Conservation (phyloP, 1,284 basidiomycete species). For the Ganoderma sinense region DNA sequence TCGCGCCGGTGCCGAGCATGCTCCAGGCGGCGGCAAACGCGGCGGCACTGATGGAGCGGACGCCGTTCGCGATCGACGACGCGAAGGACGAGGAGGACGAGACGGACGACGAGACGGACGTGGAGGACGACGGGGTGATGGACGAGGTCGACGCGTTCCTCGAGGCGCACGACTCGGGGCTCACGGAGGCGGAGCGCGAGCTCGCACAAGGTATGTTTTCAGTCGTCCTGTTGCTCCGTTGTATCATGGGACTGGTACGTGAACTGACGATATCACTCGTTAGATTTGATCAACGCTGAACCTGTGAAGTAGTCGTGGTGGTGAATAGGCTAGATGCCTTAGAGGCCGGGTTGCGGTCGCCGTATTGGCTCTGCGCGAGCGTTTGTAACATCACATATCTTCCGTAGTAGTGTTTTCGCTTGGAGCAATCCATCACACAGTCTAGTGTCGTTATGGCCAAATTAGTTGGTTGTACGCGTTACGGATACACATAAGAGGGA, state of each 20-base stretch:
- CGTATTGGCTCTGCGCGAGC: conserved; percentile 4
- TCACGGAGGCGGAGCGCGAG: conserved; percentile 86
- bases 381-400: conserved; percentile 28
- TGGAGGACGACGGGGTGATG: conserved; percentile 79
- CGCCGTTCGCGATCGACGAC: conserved; percentile 94
- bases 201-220: conserved; percentile 71
- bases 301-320: conserved; percentile 53
- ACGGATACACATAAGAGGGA: conserved; percentile 15
- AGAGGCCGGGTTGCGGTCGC: background rate
- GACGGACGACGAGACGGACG: conserved; percentile 61
- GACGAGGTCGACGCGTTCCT: conserved; percentile 94
- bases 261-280: background rate
- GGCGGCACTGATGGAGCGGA: conserved; percentile 83
- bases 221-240: too few relatives aligned
- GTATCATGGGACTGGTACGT: background rate
- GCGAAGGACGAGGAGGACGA: conserved; percentile 85
- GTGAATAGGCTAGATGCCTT: background rate
- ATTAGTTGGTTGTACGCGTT: conserved; percentile 7
- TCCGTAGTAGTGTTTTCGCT: conserved; percentile 28
- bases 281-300: conserved; percentile 71
- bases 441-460: conserved; percentile 9
- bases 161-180: conserved; percentile 87
- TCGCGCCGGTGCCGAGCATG: conserved; percentile 70
- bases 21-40: conserved; percentile 75
- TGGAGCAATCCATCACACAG: conserved; percentile 20